Conservation (phyloP, 306 rosid species). For the Astragalus membranaceus region DNA sequence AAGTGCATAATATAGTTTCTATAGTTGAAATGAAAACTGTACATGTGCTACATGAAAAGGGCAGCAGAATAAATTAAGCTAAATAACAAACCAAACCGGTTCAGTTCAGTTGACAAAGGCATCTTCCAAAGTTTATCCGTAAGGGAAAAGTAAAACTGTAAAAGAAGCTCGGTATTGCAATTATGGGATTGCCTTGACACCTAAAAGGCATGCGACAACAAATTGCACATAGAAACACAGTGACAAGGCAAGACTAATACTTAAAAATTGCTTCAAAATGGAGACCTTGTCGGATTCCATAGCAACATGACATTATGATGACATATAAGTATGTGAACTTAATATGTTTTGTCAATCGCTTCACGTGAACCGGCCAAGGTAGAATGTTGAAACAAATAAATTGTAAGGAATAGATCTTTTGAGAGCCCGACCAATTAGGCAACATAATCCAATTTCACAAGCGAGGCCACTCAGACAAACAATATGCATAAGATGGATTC, state of each 20-base stretch:
- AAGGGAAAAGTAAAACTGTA: conserved; percentile 15
- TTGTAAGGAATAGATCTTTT: neutral
- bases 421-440: neutral
- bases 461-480: neutral
- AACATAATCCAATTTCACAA: neutral
- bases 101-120: neutral
- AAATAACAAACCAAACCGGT: neutral
- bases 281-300: neutral
- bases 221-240: neutral
- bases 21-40: neutral
- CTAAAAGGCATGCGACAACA: neutral
- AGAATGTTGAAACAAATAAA: neutral
- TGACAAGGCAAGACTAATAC: neutral
- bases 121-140: neutral
- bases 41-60: neutral
- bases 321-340: neutral
- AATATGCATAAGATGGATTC: neutral
- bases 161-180: neutral
- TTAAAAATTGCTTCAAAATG: neutral
- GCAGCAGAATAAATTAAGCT: neutral
- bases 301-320: neutral
- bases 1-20: neutral
- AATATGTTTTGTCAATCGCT: too few species aligned
- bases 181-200: conserved; percentile 2
- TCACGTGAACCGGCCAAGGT: too few species aligned